phyloP scores from a whole-genome alignment of 2,329 filamentous ascomycete genomes.

The Trichoderma afroharzianum region DNA sequence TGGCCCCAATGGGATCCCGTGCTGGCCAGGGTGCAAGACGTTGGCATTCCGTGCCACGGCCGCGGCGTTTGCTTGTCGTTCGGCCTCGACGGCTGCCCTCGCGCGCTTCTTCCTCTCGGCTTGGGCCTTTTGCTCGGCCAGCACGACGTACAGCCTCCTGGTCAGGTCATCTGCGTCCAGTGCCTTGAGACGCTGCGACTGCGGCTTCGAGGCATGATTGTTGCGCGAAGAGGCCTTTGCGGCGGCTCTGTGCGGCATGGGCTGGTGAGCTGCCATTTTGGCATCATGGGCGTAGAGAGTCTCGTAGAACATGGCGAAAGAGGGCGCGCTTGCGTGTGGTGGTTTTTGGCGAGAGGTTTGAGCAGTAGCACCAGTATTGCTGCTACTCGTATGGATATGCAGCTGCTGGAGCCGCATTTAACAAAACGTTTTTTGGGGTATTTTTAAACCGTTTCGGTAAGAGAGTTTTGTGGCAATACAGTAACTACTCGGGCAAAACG shows the following conservation, averaged over 20 bases:
- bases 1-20: conserved; percentile 7
- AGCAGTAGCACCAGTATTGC: neutral
- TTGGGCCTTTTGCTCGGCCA: conserved; percentile 46
- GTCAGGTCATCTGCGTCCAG: conserved; percentile 55
- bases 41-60: neutral
- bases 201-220: conserved; percentile 10
- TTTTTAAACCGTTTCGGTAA: neutral
- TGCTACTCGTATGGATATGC: neutral
- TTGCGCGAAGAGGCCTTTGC: conserved; percentile 17
- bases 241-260: neutral
- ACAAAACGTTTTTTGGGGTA: neutral
- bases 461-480: neutral
- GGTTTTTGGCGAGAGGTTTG: neutral
- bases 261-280: neutral
- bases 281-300: conserved; percentile 23
- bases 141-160: conserved; percentile 48
- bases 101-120: conserved; percentile 35
- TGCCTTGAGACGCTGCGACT: conserved; percentile 28
- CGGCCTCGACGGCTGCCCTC: conserved; percentile 24
- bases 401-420: neutral
- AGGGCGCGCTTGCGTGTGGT: neutral
- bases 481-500: neutral
- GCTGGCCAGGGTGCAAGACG: neutral
- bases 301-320: conserved; percentile 14
- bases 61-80: conserved; percentile 14